Evolutionary conservation across 345 rosid species (phyloP).

Genomic region (Linum lewisii): DNA sequence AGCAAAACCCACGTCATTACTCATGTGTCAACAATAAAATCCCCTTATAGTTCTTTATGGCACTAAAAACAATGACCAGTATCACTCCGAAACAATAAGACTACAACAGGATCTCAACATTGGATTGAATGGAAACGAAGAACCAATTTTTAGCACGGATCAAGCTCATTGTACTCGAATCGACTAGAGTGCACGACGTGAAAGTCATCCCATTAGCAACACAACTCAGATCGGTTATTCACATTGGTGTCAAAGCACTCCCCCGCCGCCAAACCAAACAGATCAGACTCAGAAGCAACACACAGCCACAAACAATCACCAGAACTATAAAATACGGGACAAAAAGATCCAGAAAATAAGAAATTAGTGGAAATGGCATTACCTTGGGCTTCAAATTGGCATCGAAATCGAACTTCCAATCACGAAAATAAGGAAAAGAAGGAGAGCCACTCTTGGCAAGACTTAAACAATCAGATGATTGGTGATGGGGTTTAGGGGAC

Average conservation of each 20-base stretch:
- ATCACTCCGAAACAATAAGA: neutral
- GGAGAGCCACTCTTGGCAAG: slow-evolving; percentile 65
- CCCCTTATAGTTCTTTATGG: too few species aligned
- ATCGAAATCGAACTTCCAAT: slow-evolving; percentile 65
- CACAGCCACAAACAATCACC: neutral
- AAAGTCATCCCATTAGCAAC: neutral
- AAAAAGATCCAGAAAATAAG: neutral
- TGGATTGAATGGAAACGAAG: neutral
- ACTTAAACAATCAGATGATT: slow-evolving; percentile 46
- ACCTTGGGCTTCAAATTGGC: slow-evolving; percentile 62
- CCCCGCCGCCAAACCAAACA: too few species aligned
- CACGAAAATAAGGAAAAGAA: slow-evolving; percentile 64
- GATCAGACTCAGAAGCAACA: too few species aligned
- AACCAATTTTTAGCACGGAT: neutral
- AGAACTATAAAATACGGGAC: neutral
- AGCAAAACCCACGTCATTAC: neutral
- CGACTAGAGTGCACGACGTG: neutral
- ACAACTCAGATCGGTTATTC: neutral
- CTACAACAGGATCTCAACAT: neutral
- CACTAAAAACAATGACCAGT: too few species aligned
- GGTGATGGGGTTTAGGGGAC: slow-evolving; percentile 43
- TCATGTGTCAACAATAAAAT: too few species aligned
- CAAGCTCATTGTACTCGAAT: neutral
- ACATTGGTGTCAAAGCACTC: neutral
- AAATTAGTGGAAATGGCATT: neutral